Base-by-base conservation (phyloP, 176 grass and related monocot genomes). In the Tuctoria greenei region DNA sequence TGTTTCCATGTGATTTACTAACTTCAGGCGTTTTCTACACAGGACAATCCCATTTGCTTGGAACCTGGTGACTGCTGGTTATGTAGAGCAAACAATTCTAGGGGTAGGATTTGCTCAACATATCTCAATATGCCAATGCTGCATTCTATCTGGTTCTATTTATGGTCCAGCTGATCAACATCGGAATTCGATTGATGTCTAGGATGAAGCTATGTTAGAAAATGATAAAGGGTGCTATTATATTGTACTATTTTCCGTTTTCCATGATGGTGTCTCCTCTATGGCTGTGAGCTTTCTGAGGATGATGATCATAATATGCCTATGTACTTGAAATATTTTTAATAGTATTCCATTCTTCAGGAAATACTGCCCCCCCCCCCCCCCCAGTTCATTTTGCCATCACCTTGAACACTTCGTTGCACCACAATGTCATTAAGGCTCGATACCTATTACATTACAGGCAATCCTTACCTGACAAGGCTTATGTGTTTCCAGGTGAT, bases 1-100 rank as follows among this genome's bases (percentile, higher is more conserved):
- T 21, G 25, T 65, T 67, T 66, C 12, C 43, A 23, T 16, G 39
- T 65, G 46, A 70, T 71, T 72, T 9, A 71, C 34, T 57, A 55
- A 86, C 7, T 40, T 39, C 25, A 64, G 28, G 6, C 10, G 3
- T 73, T 71, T 78, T 83, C 25, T 89, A 28, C 31, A 58, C 71
- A 96, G 89, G 70, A 96, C 93, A 65, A 92, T 92, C 74, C 93
- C 93, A 73, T 96, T 96, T 47, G 86, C 89, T 76, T 96, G 89
- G 89, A 96, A 92, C 86, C 86, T 96, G 35, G 77, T 92, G 40
- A 96, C 86, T 77, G 61, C 93, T 75, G 89, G 89, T 75, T 96
- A 96, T 76, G 81, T 96, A 67, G 93, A 96, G 79, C 89, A 92
- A 86, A 84, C 89, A 51, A 74, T 92, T 90, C 65, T 70, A 16